These are phyloP conservation scores for Cercospora citrullina DNA, from an alignment of 2,329 filamentous ascomycete species.

Conservation along the genomic window DNA sequence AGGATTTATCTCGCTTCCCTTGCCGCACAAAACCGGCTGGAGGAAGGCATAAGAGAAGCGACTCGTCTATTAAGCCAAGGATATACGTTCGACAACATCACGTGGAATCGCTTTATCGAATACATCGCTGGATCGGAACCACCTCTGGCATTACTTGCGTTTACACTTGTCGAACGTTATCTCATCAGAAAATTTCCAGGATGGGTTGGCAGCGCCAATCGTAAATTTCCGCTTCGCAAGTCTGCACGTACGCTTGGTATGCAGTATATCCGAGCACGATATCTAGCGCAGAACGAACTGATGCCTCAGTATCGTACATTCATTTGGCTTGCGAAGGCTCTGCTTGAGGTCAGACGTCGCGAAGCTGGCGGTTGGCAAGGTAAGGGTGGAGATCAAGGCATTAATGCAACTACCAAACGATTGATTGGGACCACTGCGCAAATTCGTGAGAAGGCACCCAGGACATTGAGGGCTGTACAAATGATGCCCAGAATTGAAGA, in stretches of 20 bases:
- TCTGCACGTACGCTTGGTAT: constrained; percentile 27
- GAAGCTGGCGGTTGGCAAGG: constrained; percentile 38
- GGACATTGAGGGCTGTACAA: constrained; percentile 46
- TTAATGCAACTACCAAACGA: constrained; percentile 13
- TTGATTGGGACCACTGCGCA: constrained; percentile 35
- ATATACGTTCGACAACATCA: constrained; percentile 71
- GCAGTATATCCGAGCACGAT: constrained; percentile 35
- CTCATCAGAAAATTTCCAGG: constrained; percentile 79
- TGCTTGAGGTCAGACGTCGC: constrained; percentile 39
- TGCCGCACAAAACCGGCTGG: constrained; percentile 51
- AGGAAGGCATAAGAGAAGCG: constrained; percentile 47
- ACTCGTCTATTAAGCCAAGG: constrained; percentile 62
- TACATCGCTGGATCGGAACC: constrained; percentile 61
- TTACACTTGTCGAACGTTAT: constrained; percentile 69
- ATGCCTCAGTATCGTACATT: constrained; percentile 48
- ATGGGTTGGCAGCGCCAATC: constrained; percentile 54
- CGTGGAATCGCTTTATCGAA: constrained; percentile 65
- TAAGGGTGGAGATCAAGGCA: constrained; percentile 20
- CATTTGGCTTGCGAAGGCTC: constrained; percentile 44
- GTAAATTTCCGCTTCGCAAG: constrained; percentile 33
- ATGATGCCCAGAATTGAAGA: constrained; percentile 45
- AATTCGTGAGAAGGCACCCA: constrained; percentile 41
- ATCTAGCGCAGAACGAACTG: constrained; percentile 31
- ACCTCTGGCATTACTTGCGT: constrained; percentile 63
- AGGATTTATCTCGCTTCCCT: constrained; percentile 56